These are phyloP conservation scores for Anthracocystis walkeri DNA, from an alignment of 1,284 basidiomycete species.

Conservation along the genomic window DNA sequence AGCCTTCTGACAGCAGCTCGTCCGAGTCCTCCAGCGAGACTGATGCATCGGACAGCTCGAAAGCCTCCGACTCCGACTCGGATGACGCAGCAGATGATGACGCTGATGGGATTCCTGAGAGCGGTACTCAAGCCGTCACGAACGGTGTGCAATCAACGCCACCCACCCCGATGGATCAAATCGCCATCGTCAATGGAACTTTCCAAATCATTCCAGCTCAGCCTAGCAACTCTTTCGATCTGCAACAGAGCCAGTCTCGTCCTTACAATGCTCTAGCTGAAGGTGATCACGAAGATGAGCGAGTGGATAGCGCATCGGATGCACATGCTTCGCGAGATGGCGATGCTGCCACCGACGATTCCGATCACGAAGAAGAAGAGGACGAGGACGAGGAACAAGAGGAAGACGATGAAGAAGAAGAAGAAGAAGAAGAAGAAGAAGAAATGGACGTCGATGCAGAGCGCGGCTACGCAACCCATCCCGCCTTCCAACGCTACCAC, in stretches of 20 bases:
- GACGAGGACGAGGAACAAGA: constrained; percentile 3
- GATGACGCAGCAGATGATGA: constrained; percentile 1
- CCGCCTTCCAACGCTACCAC: constrained; percentile 4
- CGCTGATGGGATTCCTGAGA: not conserved
- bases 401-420: constrained; percentile 2
- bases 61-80: constrained; percentile 7
- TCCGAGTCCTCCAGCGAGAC: constrained; percentile 6
- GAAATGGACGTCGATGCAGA: constrained; percentile 10
- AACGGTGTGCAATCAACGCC: not conserved
- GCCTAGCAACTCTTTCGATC: not conserved
- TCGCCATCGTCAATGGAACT: constrained; percentile 33
- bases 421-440: constrained; percentile 12
- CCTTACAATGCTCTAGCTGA: not conserved
- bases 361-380: not conserved
- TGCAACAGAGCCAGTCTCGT: not conserved
- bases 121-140: not conserved
- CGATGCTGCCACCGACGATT: constrained; percentile 11
- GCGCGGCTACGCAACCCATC: not conserved
- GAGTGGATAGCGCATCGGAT: constrained; percentile 2
- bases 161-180: constrained; percentile 36
- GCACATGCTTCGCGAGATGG: not conserved
- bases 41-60: constrained; percentile 1
- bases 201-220: constrained; percentile 35
- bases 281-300: constrained; percentile 6
- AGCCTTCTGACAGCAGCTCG: constrained; percentile 10